phyloP scores from a whole-genome alignment of 2,329 filamentous ascomycete species.

The Metarhizium anisopliae region DNA sequence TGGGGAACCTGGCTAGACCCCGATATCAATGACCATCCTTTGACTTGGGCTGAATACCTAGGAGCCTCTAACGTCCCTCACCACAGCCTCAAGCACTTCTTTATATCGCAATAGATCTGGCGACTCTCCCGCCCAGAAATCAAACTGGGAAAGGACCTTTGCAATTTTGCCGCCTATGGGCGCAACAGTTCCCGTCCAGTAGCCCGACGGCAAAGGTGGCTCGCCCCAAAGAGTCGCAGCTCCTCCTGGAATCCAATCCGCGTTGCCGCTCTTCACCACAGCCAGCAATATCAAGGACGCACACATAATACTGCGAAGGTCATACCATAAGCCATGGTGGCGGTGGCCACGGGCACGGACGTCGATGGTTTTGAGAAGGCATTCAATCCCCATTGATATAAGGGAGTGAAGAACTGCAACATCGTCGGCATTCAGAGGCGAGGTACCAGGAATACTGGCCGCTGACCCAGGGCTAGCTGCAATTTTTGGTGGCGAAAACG shows the following conservation, averaged over 20 bases:
- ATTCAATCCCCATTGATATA: constrained; percentile 12
- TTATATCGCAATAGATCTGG: constrained; percentile 10
- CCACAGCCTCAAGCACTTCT: constrained; percentile 7
- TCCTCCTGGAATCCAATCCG: constrained; percentile 4
- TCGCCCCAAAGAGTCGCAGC: constrained; percentile 9
- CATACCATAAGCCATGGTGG: constrained; percentile 18
- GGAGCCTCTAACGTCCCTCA: constrained; percentile 9
- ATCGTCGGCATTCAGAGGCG: too few relatives aligned
- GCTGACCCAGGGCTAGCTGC: too few relatives aligned
- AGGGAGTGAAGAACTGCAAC: constrained; percentile 8
- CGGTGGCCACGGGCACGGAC: constrained; percentile 12
- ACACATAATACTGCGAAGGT: constrained; percentile 13
- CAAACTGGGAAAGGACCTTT: constrained; percentile 11
- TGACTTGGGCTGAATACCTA: neutral
- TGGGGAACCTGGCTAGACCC: too few relatives aligned
- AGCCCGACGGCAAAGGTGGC: neutral
- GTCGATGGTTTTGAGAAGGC: constrained; percentile 14
- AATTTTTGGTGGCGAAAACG: too few relatives aligned
- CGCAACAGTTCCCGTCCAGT: constrained; percentile 3
- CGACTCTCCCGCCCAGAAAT: constrained; percentile 12
- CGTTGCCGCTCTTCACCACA: constrained; percentile 11
- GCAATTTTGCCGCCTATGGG: constrained; percentile 12
- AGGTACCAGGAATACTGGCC: too few relatives aligned
- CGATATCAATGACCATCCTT: too few relatives aligned
- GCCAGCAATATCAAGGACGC: constrained; percentile 10